These are phyloP conservation scores for Botrytis fragariae DNA, from an alignment of 2,329 filamentous ascomycete genomes.

Conservation along the genomic window DNA sequence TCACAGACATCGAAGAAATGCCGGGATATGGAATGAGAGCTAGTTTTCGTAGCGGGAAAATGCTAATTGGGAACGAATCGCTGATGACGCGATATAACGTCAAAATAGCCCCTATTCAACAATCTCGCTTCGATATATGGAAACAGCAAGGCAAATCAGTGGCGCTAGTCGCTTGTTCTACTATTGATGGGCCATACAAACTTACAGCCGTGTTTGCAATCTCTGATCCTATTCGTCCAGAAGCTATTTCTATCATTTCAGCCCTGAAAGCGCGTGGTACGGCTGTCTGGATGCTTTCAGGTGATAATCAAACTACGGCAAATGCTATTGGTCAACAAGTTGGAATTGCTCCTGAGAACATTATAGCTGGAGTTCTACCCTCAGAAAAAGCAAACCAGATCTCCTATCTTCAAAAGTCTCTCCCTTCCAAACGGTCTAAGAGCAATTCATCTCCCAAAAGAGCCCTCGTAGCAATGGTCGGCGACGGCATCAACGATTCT, in stretches of 20 bases:
- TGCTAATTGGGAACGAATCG: constrained; percentile 71
- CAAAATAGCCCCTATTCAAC: constrained; percentile 40
- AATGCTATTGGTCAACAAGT: constrained; percentile 72
- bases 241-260: constrained; percentile 63
- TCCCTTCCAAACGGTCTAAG: constrained; percentile 23
- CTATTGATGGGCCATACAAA: constrained; percentile 41
- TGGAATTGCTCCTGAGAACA: constrained; percentile 69
- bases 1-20: constrained; percentile 57
- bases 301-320: constrained; percentile 85
- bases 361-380: constrained; percentile 85
- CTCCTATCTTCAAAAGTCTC: constrained; percentile 53
- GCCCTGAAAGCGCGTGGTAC: constrained; percentile 64
- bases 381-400: constrained; percentile 77
- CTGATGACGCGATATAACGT: constrained; percentile 57
- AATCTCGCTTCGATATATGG: constrained; percentile 51
- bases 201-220: constrained; percentile 70
- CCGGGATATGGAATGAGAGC: constrained; percentile 70
- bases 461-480: constrained; percentile 74
- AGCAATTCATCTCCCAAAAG: constrained; percentile 38
- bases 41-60: constrained; percentile 45
- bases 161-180: constrained; percentile 43
- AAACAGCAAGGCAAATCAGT: constrained; percentile 63
- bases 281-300: constrained; percentile 87
- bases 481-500: constrained; percentile 84
- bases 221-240: constrained; percentile 75